phyloP scores from a whole-genome alignment of 495 filamentous ascomycete genomes.

The Hamigera avellanea region DNA sequence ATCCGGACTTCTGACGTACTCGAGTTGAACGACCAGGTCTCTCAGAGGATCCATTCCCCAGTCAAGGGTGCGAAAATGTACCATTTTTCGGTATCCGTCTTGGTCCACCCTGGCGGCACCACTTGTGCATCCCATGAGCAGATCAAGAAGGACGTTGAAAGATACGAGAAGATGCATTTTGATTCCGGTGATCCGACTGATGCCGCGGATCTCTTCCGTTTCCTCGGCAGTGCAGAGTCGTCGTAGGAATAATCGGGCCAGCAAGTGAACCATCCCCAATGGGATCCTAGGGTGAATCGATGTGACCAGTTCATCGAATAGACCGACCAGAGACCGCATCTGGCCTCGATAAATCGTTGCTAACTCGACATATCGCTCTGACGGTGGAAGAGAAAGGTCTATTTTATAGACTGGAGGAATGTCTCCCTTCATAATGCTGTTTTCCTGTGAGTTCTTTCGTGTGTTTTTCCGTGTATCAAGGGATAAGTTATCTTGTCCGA shows the following conservation, averaged over 20 bases:
- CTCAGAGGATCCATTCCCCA: constrained; percentile 55
- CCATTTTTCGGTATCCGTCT: constrained; percentile 22
- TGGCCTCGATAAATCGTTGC: constrained; percentile 29
- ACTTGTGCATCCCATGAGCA: constrained; percentile 56
- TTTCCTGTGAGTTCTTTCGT: too few relatives aligned
- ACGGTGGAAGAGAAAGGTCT: constrained; percentile 46
- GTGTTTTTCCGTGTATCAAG: too few relatives aligned
- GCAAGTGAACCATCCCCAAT: constrained; percentile 16
- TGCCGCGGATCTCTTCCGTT: constrained; percentile 48
- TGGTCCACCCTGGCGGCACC: constrained; percentile 31
- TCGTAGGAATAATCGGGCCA: constrained; percentile 34
- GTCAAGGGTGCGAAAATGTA: constrained; percentile 58
- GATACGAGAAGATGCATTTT: constrained; percentile 48
- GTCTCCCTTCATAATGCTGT: constrained; percentile 1
- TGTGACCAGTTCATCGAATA: constrained; percentile 37
- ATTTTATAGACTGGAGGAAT: constrained; percentile 36
- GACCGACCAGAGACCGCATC: constrained; percentile 24
- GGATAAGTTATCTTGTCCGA: too few relatives aligned
- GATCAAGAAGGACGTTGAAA: constrained; percentile 51
- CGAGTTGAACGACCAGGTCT: constrained; percentile 43
- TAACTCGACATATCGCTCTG: constrained; percentile 40
- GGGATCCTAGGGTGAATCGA: constrained; percentile 14
- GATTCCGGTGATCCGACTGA: constrained; percentile 38
- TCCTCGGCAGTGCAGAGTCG: constrained; percentile 44
- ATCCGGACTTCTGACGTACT: constrained; percentile 32